These are phyloP conservation scores for Colletotrichum cereale DNA, from an alignment of 2,329 filamentous ascomycete species.

Conservation along the genomic window DNA sequence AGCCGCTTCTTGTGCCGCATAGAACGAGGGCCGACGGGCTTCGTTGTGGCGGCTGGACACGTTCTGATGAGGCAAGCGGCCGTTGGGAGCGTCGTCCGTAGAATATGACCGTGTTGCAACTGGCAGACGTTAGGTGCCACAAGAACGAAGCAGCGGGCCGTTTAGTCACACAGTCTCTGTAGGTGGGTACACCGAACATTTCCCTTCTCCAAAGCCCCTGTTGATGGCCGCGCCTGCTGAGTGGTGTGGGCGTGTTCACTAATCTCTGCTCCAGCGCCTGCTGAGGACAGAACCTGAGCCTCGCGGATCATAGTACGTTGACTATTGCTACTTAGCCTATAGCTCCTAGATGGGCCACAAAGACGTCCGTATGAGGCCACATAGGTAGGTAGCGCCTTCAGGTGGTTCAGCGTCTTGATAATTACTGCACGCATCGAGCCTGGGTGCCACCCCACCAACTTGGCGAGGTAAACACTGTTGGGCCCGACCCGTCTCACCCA, in stretches of 20 bases:
- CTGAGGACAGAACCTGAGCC: constrained; percentile 1
- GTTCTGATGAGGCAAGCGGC: constrained; percentile 28
- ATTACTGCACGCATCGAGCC: background rate
- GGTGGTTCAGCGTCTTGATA: background rate
- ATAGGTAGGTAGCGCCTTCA: background rate
- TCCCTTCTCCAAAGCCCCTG: background rate
- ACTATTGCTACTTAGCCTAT: background rate
- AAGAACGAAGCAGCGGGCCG: constrained; percentile 4
- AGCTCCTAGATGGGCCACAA: background rate
- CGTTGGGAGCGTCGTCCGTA: constrained; percentile 17
- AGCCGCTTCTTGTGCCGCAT: background rate
- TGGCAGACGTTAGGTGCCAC: constrained; percentile 1
- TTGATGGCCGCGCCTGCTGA: background rate
- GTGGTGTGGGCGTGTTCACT: constrained; percentile 6
- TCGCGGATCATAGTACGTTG: constrained; percentile 24
- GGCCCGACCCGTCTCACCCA: background rate
- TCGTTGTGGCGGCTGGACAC: background rate
- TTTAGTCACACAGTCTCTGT: constrained; percentile 3
- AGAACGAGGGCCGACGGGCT: background rate
- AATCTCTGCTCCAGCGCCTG: background rate
- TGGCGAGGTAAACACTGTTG: background rate
- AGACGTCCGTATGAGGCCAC: background rate
- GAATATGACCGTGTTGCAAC: constrained; percentile 21
- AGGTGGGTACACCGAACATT: no score
- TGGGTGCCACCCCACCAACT: background rate